Evolutionary conservation across 345 rosid species (phyloP).

Genomic region (Hevea brasiliensis): DNA sequence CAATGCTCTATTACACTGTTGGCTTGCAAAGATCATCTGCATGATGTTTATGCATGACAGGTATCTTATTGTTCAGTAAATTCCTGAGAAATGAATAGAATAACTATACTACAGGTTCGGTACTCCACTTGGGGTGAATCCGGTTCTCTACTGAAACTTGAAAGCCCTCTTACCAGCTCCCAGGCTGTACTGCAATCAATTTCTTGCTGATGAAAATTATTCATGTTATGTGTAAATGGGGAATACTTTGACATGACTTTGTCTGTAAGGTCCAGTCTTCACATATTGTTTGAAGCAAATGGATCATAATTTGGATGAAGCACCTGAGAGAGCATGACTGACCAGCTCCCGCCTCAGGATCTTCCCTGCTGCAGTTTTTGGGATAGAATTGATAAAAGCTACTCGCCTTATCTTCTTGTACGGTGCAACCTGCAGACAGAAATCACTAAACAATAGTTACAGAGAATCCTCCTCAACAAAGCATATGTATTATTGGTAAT

Average conservation of each 20-base stretch:
- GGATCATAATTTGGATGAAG: conserved; percentile 42
- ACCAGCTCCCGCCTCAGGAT: conserved; percentile 73
- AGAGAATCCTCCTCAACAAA: background rate
- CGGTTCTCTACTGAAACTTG: too few relatives aligned
- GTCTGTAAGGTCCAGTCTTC: background rate
- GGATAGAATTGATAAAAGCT: conserved; percentile 68
- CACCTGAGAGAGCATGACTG: conserved; percentile 35
- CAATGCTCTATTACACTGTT: too few relatives aligned
- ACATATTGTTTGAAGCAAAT: background rate
- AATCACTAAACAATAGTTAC: background rate
- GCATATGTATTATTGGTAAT: too few relatives aligned
- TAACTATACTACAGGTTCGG: too few relatives aligned
- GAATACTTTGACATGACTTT: background rate
- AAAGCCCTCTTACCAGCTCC: background rate
- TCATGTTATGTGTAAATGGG: background rate
- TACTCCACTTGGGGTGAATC: too few relatives aligned
- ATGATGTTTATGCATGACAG: too few relatives aligned
- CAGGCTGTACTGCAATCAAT: too few relatives aligned
- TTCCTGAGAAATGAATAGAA: too few relatives aligned
- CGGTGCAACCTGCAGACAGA: conserved; percentile 66
- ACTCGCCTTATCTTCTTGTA: conserved; percentile 82
- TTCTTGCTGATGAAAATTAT: background rate
- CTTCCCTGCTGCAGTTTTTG: conserved; percentile 78
- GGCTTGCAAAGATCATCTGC: too few relatives aligned
- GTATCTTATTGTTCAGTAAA: too few relatives aligned